A percentile compares a stretch with the other conserved stretches of the same genome.
phyloP scores from a whole-genome alignment of 2,329 filamentous ascomycete species.

The Ascochyta koolunga region DNA sequence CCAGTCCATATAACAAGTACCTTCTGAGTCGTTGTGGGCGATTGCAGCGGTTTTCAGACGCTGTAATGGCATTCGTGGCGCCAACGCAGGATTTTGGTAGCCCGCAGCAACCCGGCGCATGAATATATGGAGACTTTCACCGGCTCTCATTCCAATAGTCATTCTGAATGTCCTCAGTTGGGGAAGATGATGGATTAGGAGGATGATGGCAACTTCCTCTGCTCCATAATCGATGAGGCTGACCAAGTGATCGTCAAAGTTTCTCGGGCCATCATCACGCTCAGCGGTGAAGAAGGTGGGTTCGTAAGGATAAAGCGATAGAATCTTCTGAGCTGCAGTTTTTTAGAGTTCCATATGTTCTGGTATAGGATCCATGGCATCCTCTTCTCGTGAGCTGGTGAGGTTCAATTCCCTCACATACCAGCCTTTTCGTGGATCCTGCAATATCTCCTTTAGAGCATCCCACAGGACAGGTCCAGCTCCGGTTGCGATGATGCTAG shows the following conservation, averaged over 20 bases:
- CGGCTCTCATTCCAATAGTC: constrained; percentile 1
- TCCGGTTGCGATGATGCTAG: constrained; percentile 5
- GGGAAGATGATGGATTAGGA: constrained; percentile 22
- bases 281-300: constrained; percentile 3
- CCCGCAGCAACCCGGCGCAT: constrained; percentile 8
- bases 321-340: constrained; percentile 1
- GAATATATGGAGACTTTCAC: not conserved
- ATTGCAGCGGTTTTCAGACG: constrained; percentile 20
- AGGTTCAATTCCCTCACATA: constrained; percentile 26
- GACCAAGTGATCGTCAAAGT: not conserved
- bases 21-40: constrained; percentile 15
- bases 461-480: constrained; percentile 7
- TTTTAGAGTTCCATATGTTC: constrained; percentile 11
- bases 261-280: not conserved
- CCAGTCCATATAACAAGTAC: constrained; percentile 9
- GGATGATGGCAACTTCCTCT: constrained; percentile 8
- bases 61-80: constrained; percentile 17
- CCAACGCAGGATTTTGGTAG: constrained; percentile 11
- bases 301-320: constrained; percentile 5
- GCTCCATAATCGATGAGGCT: constrained; percentile 3
- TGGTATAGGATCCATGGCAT: not conserved
- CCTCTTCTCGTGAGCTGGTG: constrained; percentile 1
- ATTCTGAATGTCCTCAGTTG: constrained; percentile 17
- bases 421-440: constrained; percentile 18
- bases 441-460: constrained; percentile 14